Evolutionary conservation across 306 rosid genomes (phyloP).

Genomic region (Coriaria nepalensis): DNA sequence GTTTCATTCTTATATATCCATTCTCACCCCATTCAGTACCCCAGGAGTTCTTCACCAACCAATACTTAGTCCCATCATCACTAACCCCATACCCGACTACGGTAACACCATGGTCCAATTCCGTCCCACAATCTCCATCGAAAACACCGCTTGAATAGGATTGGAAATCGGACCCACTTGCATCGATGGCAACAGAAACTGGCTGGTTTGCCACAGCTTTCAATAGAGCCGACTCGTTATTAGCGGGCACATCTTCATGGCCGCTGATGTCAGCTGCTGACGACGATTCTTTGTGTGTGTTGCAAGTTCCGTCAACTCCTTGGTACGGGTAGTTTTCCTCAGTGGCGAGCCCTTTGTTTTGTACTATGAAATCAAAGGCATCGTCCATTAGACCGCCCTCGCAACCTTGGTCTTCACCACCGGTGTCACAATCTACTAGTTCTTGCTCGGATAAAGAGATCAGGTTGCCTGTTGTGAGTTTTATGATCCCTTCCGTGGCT

Average conservation of each 20-base stretch:
- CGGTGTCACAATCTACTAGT: slow-evolving; percentile 24
- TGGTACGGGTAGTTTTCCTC: slow-evolving; percentile 33
- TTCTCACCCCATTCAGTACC: slow-evolving; percentile 79
- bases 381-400: slow-evolving; percentile 33
- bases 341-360: slow-evolving; percentile 26
- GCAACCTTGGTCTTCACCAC: slow-evolving; percentile 26
- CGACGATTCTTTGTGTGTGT: not conserved
- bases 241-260: slow-evolving; percentile 28
- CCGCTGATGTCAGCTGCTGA: slow-evolving; percentile 36
- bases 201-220: slow-evolving; percentile 48
- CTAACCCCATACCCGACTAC: slow-evolving; percentile 68
- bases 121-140: slow-evolving; percentile 50
- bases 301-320: slow-evolving; percentile 21
- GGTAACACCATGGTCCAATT: slow-evolving; percentile 73
- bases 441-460: slow-evolving; percentile 40
- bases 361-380: slow-evolving; percentile 27
- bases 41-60: slow-evolving; percentile 86
- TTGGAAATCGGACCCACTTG: slow-evolving; percentile 37
- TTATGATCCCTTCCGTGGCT: slow-evolving; percentile 34
- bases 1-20: slow-evolving; percentile 66
- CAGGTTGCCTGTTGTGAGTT: slow-evolving; percentile 21
- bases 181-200: slow-evolving; percentile 39
- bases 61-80: slow-evolving; percentile 57
- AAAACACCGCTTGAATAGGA: slow-evolving; percentile 64
- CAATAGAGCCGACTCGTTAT: slow-evolving; percentile 34